Percentiles rank a stretch among this genome's conserved stretches.
Conservation (phyloP, 208 protist species). For the Wallacemonas rigidus region DNA sequence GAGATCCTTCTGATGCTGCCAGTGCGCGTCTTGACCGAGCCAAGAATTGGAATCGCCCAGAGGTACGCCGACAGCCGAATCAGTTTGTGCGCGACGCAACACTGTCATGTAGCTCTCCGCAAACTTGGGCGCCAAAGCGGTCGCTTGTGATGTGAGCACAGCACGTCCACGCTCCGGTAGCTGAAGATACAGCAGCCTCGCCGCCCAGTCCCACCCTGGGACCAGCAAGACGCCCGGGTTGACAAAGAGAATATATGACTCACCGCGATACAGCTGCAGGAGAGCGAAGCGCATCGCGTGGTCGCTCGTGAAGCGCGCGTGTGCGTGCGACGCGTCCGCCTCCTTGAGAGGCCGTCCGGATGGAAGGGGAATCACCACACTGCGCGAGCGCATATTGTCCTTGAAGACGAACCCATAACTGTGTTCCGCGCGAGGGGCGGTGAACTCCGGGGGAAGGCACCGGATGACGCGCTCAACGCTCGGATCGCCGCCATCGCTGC, state of each 20-base stretch:
- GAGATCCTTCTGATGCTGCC: neutral
- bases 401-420: conserved; percentile 42
- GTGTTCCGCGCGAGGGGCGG: conserved; percentile 26
- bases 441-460: conserved; percentile 35
- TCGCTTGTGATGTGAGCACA: conserved; percentile 30
- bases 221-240: conserved; percentile 25
- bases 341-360: neutral
- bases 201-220: conserved; percentile 47
- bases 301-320: neutral
- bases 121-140: neutral
- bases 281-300: conserved; percentile 33
- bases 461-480: conserved; percentile 21
- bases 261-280: conserved; percentile 56
- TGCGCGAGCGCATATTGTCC: conserved; percentile 59
- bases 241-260: conserved; percentile 58
- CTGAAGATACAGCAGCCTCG: conserved; percentile 42
- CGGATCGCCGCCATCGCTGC: neutral
- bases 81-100: neutral
- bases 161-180: conserved; percentile 30
- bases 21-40: too few relatives aligned
- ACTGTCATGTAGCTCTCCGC: neutral
- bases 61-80: neutral
- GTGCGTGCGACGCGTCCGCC: neutral
- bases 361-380: conserved; percentile 36
- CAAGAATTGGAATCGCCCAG: neutral